A percentile compares a stretch with the other conserved stretches of the same genome.
These are phyloP conservation scores for Pseudogymnoascus sp. DNA, from an alignment of 2,329 filamentous ascomycete genomes.

Conservation along the genomic window DNA sequence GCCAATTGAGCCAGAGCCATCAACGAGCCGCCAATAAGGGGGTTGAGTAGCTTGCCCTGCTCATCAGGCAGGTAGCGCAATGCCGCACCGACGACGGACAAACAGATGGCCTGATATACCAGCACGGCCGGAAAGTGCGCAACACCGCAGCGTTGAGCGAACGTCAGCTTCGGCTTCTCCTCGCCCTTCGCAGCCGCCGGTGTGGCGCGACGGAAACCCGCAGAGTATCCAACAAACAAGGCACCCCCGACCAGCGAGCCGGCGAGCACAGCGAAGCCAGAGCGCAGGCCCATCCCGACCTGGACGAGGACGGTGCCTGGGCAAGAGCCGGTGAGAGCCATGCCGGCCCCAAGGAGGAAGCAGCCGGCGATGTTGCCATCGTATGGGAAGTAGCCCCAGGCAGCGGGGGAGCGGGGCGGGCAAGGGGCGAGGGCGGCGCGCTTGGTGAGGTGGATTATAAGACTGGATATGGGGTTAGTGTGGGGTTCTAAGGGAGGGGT, in stretches of 20 bases:
- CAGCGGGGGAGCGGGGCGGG: constrained; percentile 44
- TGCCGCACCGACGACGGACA: constrained; percentile 14
- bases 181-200: neutral
- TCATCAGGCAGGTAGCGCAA: neutral
- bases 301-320: constrained; percentile 61
- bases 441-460: neutral
- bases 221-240: constrained; percentile 32
- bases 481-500: constrained; percentile 23
- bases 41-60: constrained; percentile 33
- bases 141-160: constrained; percentile 19
- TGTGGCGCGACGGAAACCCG: neutral
- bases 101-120: constrained; percentile 21
- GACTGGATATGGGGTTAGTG: neutral
- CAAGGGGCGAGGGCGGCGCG: constrained; percentile 14
- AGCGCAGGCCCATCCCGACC: constrained; percentile 46
- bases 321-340: constrained; percentile 60
- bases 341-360: constrained; percentile 55
- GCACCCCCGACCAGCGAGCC: constrained; percentile 53
- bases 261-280: constrained; percentile 46
- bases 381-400: constrained; percentile 45
- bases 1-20: constrained; percentile 54
- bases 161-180: constrained; percentile 15
- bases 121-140: constrained; percentile 14
- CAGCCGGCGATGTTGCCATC: constrained; percentile 63
- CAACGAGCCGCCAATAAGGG: constrained; percentile 47